Percentiles rank a stretch among this genome's conserved stretches.
Conservation (phyloP, 2,329 filamentous ascomycete species). For the Achaetomium macrosporum region DNA sequence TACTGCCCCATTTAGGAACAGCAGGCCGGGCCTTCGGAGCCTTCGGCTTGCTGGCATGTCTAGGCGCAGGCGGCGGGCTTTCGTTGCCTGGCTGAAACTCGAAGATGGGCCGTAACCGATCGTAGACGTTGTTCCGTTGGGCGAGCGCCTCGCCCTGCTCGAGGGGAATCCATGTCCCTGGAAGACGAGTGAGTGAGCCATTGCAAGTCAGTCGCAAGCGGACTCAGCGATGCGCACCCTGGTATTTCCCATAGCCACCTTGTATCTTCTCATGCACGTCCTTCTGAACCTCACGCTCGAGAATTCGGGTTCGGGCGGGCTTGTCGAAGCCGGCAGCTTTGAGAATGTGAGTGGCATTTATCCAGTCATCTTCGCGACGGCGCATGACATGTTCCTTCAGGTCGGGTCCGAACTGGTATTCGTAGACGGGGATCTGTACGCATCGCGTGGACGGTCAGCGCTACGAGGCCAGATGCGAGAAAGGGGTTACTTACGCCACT, state of each 20-base stretch:
- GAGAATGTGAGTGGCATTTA: constrained; percentile 98
- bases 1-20: constrained; percentile 55
- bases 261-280: constrained; percentile 97
- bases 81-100: constrained; percentile 79
- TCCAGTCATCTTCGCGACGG: constrained; percentile 87
- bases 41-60: constrained; percentile 85
- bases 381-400: constrained; percentile 89
- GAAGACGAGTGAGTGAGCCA: not conserved
- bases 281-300: constrained; percentile 95
- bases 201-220: not conserved
- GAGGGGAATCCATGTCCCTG: constrained; percentile 94
- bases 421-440: constrained; percentile 82
- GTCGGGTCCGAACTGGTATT: constrained; percentile 79
- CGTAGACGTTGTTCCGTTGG: constrained; percentile 77
- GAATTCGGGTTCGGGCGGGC: constrained; percentile 85
- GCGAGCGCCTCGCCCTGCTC: constrained; percentile 74
- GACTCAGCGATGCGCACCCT: constrained; percentile 50
- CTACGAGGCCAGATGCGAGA: constrained; percentile 3
- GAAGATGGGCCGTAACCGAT: constrained; percentile 81
- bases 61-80: constrained; percentile 88
- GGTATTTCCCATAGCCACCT: constrained; percentile 97
- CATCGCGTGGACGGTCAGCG: constrained; percentile 10
- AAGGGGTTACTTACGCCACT: constrained; percentile 52
- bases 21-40: constrained; percentile 58
- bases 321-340: constrained; percentile 98